Base-by-base conservation (phyloP, 768 basidiomycete genomes). In the Suillus placidus region DNA sequence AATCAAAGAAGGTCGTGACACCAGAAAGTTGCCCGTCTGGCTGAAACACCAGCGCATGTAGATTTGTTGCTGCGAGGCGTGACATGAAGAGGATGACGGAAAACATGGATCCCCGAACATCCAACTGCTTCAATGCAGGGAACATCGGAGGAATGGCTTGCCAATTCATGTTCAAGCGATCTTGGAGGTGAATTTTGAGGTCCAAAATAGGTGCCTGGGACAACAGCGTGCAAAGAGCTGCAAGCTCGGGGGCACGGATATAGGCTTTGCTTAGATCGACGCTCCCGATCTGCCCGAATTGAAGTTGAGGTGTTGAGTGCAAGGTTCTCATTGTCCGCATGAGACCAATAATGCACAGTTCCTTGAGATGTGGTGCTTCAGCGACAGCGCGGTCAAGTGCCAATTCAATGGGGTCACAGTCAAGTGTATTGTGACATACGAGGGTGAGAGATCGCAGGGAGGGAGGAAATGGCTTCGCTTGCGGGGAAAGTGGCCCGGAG, bases 381-480 rank as follows among this genome's bases (percentile, higher is more conserved):
- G 20, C 20, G 18, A 49, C 54, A 16, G 37, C 51, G 45, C 63
- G 40, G 35, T 43, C 34, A 43, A 66, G 47, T 20, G 23, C 38
- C 20, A 38, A 10, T 56, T 40, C 54, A 35, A 56, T 42, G 18
- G 35, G 43, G 26, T 66, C 62, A 54, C 26, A 34, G 12, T 66
- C 62, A 34, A 35, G 30, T n/a, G 35, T 34, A n/a, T n/a, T 38
- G 47, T 9, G 30, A 35, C 61, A 63, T 20, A 38, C 35, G 49
- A 65, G 55, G 38, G 35, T 65, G 6, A 65, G 61, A 34, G 61
- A 63, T 54, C 51, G 64, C 20, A 65, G 26, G 38, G 35, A 61
- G 45, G 60, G 34, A 13, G 64, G 64, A 30, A 65, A 54, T 63
- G 61, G 49, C 32, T 62, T 65, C 45, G 60, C 61, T 51, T 51